These are phyloP conservation scores for Cylindrotheca fusiformis DNA, from an alignment of 108 stramenopile genomes.

Conservation along the genomic window DNA sequence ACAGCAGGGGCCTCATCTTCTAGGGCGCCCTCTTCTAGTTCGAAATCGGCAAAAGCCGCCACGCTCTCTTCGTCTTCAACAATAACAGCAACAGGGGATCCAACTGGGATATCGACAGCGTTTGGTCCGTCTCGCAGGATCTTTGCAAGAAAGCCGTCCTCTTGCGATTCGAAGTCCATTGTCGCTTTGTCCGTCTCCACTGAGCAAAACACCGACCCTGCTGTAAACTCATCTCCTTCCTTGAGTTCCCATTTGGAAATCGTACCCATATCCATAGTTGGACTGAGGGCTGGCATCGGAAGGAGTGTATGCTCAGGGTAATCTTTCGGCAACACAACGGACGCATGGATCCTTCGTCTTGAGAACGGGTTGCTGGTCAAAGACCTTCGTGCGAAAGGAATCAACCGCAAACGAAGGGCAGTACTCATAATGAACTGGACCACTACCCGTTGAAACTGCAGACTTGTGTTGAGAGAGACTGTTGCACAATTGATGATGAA, in stretches of 20 bases:
- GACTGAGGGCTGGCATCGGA: slow-evolving; percentile 95
- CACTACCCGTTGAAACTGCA: too few species aligned
- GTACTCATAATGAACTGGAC: neutral
- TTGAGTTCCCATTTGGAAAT: slow-evolving; percentile 83
- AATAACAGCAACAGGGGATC: slow-evolving; percentile 89
- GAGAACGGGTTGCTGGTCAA: neutral
- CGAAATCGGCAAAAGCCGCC: slow-evolving; percentile 90
- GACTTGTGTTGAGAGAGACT: too few species aligned
- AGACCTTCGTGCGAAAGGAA: neutral
- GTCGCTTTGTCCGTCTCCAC: slow-evolving; percentile 99
- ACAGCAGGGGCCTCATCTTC: slow-evolving; percentile 11
- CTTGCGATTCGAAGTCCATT: slow-evolving; percentile 96
- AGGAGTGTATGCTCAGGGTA: slow-evolving; percentile 53
- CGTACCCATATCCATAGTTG: slow-evolving; percentile 94
- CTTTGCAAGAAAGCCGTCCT: slow-evolving; percentile 96
- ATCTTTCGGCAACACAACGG: slow-evolving; percentile 16
- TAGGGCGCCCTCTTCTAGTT: slow-evolving; percentile 38
- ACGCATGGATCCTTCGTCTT: slow-evolving; percentile 1
- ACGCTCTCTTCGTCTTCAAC: slow-evolving; percentile 87
- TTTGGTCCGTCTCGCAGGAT: slow-evolving; percentile 79
- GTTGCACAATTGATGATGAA: too few species aligned
- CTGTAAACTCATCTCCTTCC: slow-evolving; percentile 79
- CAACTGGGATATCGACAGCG: slow-evolving; percentile 77
- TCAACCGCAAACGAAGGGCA: neutral
- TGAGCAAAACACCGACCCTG: slow-evolving; percentile 92